phyloP scores from a whole-genome alignment of 2,329 filamentous ascomycete species.

The Plenodomus lindquistii region DNA sequence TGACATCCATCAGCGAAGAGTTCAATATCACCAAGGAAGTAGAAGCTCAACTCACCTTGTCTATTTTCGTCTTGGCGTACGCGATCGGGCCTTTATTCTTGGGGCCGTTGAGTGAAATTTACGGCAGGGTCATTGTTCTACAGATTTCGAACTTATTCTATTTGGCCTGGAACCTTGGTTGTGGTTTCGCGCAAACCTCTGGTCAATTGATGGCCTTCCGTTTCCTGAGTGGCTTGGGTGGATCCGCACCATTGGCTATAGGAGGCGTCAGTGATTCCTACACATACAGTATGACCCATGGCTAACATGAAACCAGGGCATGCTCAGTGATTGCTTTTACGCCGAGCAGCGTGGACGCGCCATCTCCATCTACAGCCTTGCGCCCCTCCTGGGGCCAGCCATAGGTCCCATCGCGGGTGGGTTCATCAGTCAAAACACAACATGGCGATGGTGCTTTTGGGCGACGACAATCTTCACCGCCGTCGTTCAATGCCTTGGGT shows the following conservation, averaged over 20 bases:
- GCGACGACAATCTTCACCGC: slow-evolving; percentile 66
- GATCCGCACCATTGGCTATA: slow-evolving; percentile 44
- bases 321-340: slow-evolving; percentile 59
- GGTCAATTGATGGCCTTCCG: slow-evolving; percentile 43
- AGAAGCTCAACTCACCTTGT: slow-evolving; percentile 40
- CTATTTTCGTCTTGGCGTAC: slow-evolving; percentile 47
- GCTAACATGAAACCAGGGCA: slow-evolving; percentile 26
- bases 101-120: slow-evolving; percentile 45
- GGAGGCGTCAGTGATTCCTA: slow-evolving; percentile 33
- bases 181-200: slow-evolving; percentile 43
- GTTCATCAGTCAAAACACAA: slow-evolving; percentile 65
- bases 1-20: slow-evolving; percentile 36
- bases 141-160: slow-evolving; percentile 46
- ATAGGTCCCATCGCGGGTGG: slow-evolving; percentile 68
- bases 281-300: neutral
- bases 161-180: slow-evolving; percentile 45
- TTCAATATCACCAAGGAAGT: slow-evolving; percentile 40
- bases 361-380: slow-evolving; percentile 65
- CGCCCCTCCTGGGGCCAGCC: slow-evolving; percentile 67
- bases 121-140: slow-evolving; percentile 43
- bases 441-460: slow-evolving; percentile 77
- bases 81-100: slow-evolving; percentile 46
- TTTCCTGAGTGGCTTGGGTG: slow-evolving; percentile 44
- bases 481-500: slow-evolving; percentile 62
- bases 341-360: slow-evolving; percentile 66